Conservation (phyloP, 495 filamentous ascomycete species). For the Aspergillus bridgeri region DNA sequence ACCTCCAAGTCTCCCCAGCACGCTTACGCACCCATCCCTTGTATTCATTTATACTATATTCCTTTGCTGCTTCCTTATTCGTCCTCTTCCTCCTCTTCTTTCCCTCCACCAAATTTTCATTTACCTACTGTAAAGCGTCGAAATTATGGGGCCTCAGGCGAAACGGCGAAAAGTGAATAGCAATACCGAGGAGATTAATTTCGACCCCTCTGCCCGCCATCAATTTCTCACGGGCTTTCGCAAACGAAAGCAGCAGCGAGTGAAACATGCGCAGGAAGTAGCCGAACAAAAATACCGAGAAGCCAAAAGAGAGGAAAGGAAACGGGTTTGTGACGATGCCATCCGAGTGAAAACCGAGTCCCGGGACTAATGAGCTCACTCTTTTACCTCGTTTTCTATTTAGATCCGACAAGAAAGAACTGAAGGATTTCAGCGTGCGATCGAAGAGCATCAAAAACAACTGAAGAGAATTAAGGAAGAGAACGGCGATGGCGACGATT, state of each 20-base stretch:
- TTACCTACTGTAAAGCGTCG: background rate
- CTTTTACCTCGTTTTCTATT: conserved; percentile 1
- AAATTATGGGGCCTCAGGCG: conserved; percentile 46
- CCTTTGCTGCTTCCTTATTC: background rate
- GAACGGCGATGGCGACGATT: conserved; percentile 46
- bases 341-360: background rate
- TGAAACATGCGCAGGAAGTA: conserved; percentile 76
- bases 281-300: conserved; percentile 69
- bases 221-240: conserved; percentile 94
- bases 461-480: conserved; percentile 51
- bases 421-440: conserved; percentile 72
- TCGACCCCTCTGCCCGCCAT: conserved; percentile 70
- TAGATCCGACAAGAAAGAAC: conserved; percentile 79
- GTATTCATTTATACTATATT: background rate
- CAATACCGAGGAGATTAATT: conserved; percentile 72
- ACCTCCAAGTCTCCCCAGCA: background rate
- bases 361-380: background rate
- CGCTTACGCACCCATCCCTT: background rate
- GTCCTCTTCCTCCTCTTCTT: background rate
- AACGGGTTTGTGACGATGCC: conserved; percentile 52
- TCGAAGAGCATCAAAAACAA: conserved; percentile 65
- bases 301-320: conserved; percentile 67
- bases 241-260: conserved; percentile 83
- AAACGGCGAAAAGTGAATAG: conserved; percentile 63
- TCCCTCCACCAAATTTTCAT: background rate